Base-by-base conservation (phyloP, 1,284 basidiomycete species). In the Boletus semigastroideus region DNA sequence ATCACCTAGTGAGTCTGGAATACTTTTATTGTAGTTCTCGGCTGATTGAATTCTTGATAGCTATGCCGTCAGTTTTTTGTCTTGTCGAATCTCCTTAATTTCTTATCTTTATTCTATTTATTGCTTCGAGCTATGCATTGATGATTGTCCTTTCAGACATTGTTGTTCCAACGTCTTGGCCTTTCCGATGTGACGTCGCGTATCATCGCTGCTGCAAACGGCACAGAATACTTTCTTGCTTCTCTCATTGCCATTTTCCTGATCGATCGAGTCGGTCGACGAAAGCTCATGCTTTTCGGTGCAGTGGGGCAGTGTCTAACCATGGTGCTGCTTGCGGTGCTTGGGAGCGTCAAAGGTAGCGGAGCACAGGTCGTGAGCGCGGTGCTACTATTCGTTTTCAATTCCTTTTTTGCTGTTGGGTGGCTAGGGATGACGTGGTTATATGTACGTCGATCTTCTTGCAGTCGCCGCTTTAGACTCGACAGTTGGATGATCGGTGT, bases 191-290 rank as follows among this genome's bases (percentile, higher is more conserved):
- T 78, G 25, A 79, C 82, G 37, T 82, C 84, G 4, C 79, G 86
- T 46, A 78, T 87, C 50, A 74, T 89, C 45, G 84, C 86, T 0
- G 83, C 83, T 16, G 83, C 82, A 51, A 86, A 87, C 61, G 83
- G 83, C 42, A 85, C 85, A 6, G 84, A 86, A 48, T 71, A 68
- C 34, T 71, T 71, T 39, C 53, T 71, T 4, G 66, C 67, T 14
- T 67, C 68, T 12, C 40, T 71, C 14, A 34, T 70, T 19, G 68
- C 67, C 4, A 68, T 71, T 31, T 56, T 62, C 45, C 27, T 68
- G 43, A 69, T 73, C 33, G 69, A 72, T 33, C 66, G 65, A 6
- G 55, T 73, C 16, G 70, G 71, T 20, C 67, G 72, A 47, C 70
- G 71, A 46, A 72, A 68, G 40, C 58, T 73, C 19, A 72, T 73